A percentile compares a stretch with the other conserved stretches of the same genome.
Conservation (phyloP, 768 basidiomycete genomes). For the Lactarius sp. region DNA sequence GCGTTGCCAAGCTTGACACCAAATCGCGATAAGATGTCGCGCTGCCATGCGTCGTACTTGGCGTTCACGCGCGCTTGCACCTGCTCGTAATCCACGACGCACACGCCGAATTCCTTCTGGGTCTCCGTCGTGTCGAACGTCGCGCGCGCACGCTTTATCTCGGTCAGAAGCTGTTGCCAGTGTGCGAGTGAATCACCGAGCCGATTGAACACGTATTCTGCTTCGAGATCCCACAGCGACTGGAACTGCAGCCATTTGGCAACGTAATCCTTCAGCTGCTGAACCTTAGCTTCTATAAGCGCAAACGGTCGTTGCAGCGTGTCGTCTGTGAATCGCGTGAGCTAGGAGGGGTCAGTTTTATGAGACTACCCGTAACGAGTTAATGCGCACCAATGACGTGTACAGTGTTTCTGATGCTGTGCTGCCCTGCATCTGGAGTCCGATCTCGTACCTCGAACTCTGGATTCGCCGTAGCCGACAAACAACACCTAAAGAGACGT, state of each 20-base stretch:
- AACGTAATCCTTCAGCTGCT: slow-evolving; percentile 85
- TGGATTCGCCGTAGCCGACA: slow-evolving; percentile 85
- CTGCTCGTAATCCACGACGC: slow-evolving; percentile 95
- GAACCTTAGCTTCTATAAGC: slow-evolving; percentile 83
- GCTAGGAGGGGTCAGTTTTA: slow-evolving; percentile 38
- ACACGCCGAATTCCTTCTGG: slow-evolving; percentile 86
- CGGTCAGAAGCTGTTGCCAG: slow-evolving; percentile 95
- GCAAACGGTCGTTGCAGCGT: slow-evolving; percentile 78
- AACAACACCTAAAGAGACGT: slow-evolving; percentile 56
- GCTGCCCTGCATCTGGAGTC: slow-evolving; percentile 79
- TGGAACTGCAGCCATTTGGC: slow-evolving; percentile 99
- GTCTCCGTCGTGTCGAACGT: slow-evolving; percentile 98
- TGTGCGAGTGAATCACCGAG: slow-evolving; percentile 89
- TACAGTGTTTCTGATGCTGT: slow-evolving; percentile 69
- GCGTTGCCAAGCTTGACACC: slow-evolving; percentile 88
- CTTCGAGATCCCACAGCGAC: slow-evolving; percentile 96
- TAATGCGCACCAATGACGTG: slow-evolving; percentile 66
- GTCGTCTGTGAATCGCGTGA: slow-evolving; percentile 67
- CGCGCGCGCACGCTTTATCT: slow-evolving; percentile 94
- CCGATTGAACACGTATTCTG: slow-evolving; percentile 93
- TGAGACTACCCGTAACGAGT: neutral
- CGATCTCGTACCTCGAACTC: slow-evolving; percentile 95
- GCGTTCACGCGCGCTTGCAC: slow-evolving; percentile 97
- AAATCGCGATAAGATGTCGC: slow-evolving; percentile 88
- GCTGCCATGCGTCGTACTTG: slow-evolving; percentile 98